Evolutionary conservation across 495 filamentous ascomycete genomes (phyloP), one percentile per base, ranked within the genome.

Genomic region (Aspergillus heteromorphus): DNA sequence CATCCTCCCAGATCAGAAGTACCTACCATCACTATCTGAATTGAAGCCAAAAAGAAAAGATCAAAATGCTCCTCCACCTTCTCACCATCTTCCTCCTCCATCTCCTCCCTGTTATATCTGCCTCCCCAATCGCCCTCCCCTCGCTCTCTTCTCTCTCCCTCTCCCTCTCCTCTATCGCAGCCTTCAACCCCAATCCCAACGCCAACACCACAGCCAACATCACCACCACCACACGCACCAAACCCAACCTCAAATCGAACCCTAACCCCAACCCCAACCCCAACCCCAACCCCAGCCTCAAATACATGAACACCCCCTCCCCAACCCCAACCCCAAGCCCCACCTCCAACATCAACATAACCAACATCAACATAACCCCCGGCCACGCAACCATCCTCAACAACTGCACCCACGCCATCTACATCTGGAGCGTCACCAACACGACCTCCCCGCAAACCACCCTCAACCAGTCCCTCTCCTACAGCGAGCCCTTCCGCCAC

Each of bases 361-460:
- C 51, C 45, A 54, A 23, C 20, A 47, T 53, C 43, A 40, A 55
- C 31, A 40, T 54, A n/a, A 66, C 66, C 40, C 31, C 73, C 19
- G 81, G 80, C 57, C 60, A 61, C 20, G 81, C 82, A 27, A 57
- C 73, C 14, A 68, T 85, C 20, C 31, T 54, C 53, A 85, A 85
- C 66, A 63, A 73, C 27, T 83, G 80, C 71, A 0, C 49, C 14
- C 27, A 47, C 25, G 58, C 74, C 41, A 63, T 83, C 29, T 79
- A 81, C 54, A 43, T 82, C 58, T 84, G 81, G 80, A 80, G 79
- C 16, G 81, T 85, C 17, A 76, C 74, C 40, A 55, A 62, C 4
- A 41, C 53, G 7, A 58, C 79, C 47, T 60, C 59, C 0, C 65
- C 71, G 19, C 62, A 63, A 42, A 59, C 57, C 18, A 58, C 72